Evolutionary conservation across 23 red algal genomes (phyloP), one percentile per base, ranked within the genome.

Genomic region (Cyanidiococcus yangmingshanensis): DNA sequence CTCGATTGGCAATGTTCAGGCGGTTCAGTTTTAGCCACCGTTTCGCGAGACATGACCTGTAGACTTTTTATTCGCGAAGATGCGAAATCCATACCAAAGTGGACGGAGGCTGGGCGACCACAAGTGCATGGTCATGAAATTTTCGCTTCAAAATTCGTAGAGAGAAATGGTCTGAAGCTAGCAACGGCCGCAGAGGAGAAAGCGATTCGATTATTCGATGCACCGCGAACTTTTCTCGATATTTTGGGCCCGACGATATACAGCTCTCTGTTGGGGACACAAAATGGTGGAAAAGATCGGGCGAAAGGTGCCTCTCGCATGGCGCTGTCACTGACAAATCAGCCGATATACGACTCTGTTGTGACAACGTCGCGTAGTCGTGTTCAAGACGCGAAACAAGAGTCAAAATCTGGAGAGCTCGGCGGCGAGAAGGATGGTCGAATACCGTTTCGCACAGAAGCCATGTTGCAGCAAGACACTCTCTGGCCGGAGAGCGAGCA

Each of bases 51-150:
- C 27, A 71, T 71, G 63, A 71, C 63, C 12, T 25, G n/a, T 7
- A 25, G 63, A 25, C 21, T 71, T 29, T 71, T 71, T 35, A 21
- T 21, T 54, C 7, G 21, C 12, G 63, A 12, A 12, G 16, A 71
- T 3, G n/a, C 7, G 16, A 32, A 12, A 2, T 7, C 21, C 7
- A 29, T 29, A 29, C 7, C 3, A 27, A 2, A 71, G 32, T 71
- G 63, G 63, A 7, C 7, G 63, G 78, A 81, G 34, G 37, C 67
- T 34, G 78, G 45, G 0, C 59, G 78, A 37, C 78, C 78, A 34
- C 78, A 81, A n/a, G 41, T 57, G 39, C 78, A 81, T 41, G 78
- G 78, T 31, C 78, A 81, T 59, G 78, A 40, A 41, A 1, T 81
- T 32, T 81, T 58, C 38, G 39, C 21, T 57, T 15, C 34, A 2